Base-by-base conservation (phyloP, 768 basidiomycete genomes). In the Collybia mongolica region DNA sequence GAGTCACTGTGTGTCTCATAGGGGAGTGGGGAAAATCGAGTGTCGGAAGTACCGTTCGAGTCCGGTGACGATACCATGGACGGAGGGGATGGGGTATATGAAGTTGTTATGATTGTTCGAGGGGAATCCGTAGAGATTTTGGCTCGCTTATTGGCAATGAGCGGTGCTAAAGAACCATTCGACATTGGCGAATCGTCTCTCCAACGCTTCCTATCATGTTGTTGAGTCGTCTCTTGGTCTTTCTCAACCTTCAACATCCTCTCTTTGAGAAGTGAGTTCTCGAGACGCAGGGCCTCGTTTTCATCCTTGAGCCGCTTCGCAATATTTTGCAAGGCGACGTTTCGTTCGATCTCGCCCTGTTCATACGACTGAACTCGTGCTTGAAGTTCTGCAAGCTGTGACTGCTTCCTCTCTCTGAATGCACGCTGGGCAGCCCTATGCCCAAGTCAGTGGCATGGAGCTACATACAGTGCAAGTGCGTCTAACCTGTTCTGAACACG, bases 311-410 rank as follows among this genome's bases (percentile, higher is more conserved):
- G 77, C 26, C 83, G 81, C 68, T 91, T 92, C 12, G 89, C 90
- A 47, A 90, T 80, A 46, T 77, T 83, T 67, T 93, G 92, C 18
- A 94, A 72, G 40, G 89, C 88, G 44, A 93, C 82, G 60, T 88
- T 92, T 49, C 90, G 83, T 64, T 93, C 88, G 22, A 92, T 83
- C 63, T 93, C 91, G n/a, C 92, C 92, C 63, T 90, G 88, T 64
- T 94, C 91, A 59, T 92, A 93, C 17, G 81, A 81, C 54, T 88
- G 84, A 44, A 94, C 74, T 41, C 90, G 88, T 44, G 90, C 86
- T 68, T 94, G 91, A 29, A 94, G 79, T 54, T 93, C 91, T 7
- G 88, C 84, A 29, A 94, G 84, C 60, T 93, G 91, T 3, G 87
- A 84, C 63, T 93, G 90, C 68, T 90, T 93, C 52, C 92, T 82